Evolutionary conservation across 179 eudicot genomes (phyloP), one percentile per base, ranked within the genome.

Genomic region (Silene vulgaris): DNA sequence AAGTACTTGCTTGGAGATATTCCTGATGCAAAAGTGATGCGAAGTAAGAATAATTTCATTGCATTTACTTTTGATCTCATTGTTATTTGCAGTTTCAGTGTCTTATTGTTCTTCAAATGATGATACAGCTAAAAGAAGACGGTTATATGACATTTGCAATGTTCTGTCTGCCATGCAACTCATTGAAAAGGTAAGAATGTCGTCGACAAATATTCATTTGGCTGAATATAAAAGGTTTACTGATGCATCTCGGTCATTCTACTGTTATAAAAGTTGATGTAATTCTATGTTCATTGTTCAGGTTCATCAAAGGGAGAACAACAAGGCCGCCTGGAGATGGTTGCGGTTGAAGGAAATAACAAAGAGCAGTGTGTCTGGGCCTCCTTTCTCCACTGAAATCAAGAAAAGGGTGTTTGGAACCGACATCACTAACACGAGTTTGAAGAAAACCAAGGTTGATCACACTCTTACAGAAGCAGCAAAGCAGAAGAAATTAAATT

Each of bases 321-420:
- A 96, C 74, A 92, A 95, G 83, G 96, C 99, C 63, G 96, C 96
- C 9, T 95, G 91, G 83, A 88, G 91, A 75, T 95, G 99, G 99
- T 72, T 95, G 84, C 97, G 96, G 57, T 40, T 80, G 71, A 79
- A 29, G 65, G 85, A 86, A 61, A 82, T 69, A 78, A 65, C 77
- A 8, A 88, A 78, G 29, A 77, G 26, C 59, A 78, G 79, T 35
- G 52, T 72, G 12, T 76, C 78, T 26, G 54, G 75, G 78, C 64
- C 75, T 76, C 60, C 84, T 19, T 64, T 74, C 85, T 54, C 78
- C 7, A 78, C 56, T 40, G 91, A 87, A 52, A 81, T 82, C 52
- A 92, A 85, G 88, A 90, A 89, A 79, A 89, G 99, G 85, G 32
- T 72, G 29, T 94, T 95, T 74, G 99, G 97, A 82, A 88, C 91